Conservation (phyloP, 495 filamentous ascomycete species). For the Podospora pseudocomata region DNA sequence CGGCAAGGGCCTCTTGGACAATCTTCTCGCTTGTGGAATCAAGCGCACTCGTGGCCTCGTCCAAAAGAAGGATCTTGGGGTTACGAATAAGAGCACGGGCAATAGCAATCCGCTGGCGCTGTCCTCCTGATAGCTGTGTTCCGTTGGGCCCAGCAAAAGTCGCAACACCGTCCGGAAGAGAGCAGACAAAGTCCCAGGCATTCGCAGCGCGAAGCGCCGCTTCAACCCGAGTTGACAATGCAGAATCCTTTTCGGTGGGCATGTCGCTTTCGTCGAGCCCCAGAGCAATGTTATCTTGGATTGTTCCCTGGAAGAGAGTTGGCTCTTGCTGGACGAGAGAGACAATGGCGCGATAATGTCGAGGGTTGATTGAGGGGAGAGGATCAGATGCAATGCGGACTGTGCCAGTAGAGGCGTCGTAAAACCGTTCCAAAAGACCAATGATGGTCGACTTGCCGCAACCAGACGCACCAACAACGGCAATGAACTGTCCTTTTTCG, state of each 20-base stretch:
- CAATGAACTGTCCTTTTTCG: conserved; percentile 64
- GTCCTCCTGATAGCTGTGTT: conserved; percentile 66
- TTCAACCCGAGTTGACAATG: conserved; percentile 44
- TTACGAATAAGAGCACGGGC: conserved; percentile 70
- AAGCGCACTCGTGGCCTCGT: conserved; percentile 74
- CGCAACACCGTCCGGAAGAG: conserved; percentile 54
- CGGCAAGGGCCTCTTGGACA: conserved; percentile 64
- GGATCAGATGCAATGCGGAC: conserved; percentile 48
- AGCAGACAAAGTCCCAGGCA: conserved; percentile 57
- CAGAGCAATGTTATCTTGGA: conserved; percentile 56
- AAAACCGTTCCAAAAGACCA: conserved; percentile 60
- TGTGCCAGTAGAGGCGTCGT: conserved; percentile 51
- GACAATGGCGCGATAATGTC: conserved; percentile 42
- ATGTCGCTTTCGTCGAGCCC: conserved; percentile 34
- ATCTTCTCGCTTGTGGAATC: conserved; percentile 69
- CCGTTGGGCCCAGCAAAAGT: conserved; percentile 60
- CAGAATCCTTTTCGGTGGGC: conserved; percentile 17
- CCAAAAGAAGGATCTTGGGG: conserved; percentile 65
- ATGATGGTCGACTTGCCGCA: conserved; percentile 38
- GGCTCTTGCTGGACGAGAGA: conserved; percentile 31
- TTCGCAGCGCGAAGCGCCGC: conserved; percentile 57
- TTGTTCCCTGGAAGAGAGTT: conserved; percentile 50
- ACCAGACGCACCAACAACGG: conserved; percentile 52
- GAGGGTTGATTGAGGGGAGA: conserved; percentile 35
- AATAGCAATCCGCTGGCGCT: conserved; percentile 71